Evolutionary conservation across 2,329 filamentous ascomycete species (phyloP), one percentile per base, ranked within the genome.

Genomic region (Aspergillus ibericus): DNA sequence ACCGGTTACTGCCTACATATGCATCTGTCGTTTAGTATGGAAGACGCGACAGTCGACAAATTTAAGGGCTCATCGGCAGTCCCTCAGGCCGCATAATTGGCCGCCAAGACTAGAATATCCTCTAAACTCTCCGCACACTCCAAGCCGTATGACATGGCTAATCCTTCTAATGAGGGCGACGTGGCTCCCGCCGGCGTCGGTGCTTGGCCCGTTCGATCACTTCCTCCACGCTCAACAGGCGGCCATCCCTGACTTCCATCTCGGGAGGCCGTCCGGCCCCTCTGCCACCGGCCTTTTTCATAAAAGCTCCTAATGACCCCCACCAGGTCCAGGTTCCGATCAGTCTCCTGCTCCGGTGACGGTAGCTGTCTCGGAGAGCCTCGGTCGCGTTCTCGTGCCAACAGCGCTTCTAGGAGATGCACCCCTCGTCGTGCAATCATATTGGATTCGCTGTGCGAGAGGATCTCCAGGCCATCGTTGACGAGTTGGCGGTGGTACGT

Each of bases 351-450:
- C 27, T 29, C 15, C 1, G 44, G 44, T 6, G 44, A 48, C 3
- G 44, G 44, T 13, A 48, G 8, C 6, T 48, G 44, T 0, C n/a
- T 48, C 0, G 25, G 20, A 8, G 15, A n/a, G 22, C 25, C 25
- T 3, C 16, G 20, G 51, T 22, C 46, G 46, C 1, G 59, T 25
- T 67, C 62, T 4, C 57, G 56, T 2, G 59, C 56, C 8, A 67
- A 55, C 25, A 67, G 58, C 1, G 62, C 55, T 13, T 60, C 59
- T 0, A 67, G 35, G 1, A 67, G 55, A 1, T 58, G 59, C 1
- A 69, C 66, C 0, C 67, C 67, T 3, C 67, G 59, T n/a, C 61
- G 64, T 1, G 66, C 67, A 22, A 69, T 69, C 66, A 69, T 69
- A 18, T 66, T 67, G 2, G 61, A 63, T 42, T 67, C 62, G 8